phyloP scores from a whole-genome alignment of 2,329 filamentous ascomycete genomes.

The Penicillium nordicum region DNA sequence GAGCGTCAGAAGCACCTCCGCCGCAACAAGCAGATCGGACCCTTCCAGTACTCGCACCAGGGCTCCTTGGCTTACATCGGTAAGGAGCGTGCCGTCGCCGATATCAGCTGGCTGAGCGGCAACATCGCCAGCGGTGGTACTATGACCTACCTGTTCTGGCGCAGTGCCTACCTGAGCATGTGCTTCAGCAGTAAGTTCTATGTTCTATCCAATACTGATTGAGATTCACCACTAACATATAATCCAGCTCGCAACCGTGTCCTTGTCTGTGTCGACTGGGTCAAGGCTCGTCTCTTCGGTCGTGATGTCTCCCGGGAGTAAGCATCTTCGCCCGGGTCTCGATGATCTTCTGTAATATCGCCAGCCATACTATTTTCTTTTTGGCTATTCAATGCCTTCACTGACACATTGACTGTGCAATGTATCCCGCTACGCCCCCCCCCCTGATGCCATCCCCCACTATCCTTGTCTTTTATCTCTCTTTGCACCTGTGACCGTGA shows the following conservation, averaged over 20 bases:
- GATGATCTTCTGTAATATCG: slow-evolving; percentile 13
- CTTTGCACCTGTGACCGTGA: slow-evolving; percentile 12
- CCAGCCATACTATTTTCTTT: slow-evolving; percentile 8
- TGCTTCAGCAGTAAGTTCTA: slow-evolving; percentile 94
- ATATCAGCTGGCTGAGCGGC: slow-evolving; percentile 95
- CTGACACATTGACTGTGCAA: neutral
- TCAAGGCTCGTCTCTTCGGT: slow-evolving; percentile 95
- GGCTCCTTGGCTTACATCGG: slow-evolving; percentile 96
- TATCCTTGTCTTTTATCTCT: slow-evolving; percentile 4
- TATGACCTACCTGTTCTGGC: slow-evolving; percentile 97
- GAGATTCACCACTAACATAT: slow-evolving; percentile 1
- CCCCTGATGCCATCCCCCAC: slow-evolving; percentile 17
- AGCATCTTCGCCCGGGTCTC: slow-evolving; percentile 12
- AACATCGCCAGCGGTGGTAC: slow-evolving; percentile 92
- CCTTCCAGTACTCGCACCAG: slow-evolving; percentile 98
- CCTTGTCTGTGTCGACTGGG: slow-evolving; percentile 88
- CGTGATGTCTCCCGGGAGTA: slow-evolving; percentile 69
- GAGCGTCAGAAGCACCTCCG: slow-evolving; percentile 79
- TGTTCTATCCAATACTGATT: slow-evolving; percentile 11
- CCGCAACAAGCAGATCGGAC: slow-evolving; percentile 89
- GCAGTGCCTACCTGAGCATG: slow-evolving; percentile 97
- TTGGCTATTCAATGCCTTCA: slow-evolving; percentile 4
- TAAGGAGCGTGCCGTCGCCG: slow-evolving; percentile 94
- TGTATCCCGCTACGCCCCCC: slow-evolving; percentile 7
- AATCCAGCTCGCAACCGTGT: slow-evolving; percentile 80